Evolutionary conservation across 768 basidiomycete genomes (phyloP).

Genomic region (Mycena filopes): DNA sequence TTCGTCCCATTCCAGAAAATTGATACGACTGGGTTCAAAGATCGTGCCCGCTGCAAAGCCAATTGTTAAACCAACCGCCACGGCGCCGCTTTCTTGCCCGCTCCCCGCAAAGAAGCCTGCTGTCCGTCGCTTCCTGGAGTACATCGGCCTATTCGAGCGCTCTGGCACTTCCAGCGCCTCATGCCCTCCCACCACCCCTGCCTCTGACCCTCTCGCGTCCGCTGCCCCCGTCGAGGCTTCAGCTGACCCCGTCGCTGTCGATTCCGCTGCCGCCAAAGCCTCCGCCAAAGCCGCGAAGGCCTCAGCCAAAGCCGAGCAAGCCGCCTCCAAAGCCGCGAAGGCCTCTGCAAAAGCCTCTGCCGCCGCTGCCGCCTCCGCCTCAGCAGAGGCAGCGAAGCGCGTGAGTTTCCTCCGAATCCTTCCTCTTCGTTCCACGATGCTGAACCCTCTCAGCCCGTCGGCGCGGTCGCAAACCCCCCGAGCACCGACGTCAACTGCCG

Average conservation of each 20-base stretch:
- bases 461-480: conserved; percentile 21
- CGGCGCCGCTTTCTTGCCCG: conserved; percentile 4
- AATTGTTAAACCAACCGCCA: background rate
- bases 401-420: conserved; percentile 1
- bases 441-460: background rate
- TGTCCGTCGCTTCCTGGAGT: conserved; percentile 25
- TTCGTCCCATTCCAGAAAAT: no score
- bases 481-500: conserved; percentile 20
- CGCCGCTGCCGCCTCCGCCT: conserved; percentile 7
- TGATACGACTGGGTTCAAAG: no score
- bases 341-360: conserved; percentile 2
- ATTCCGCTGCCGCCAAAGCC: no score
- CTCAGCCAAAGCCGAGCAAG: conserved; percentile 10
- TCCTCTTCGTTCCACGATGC: background rate
- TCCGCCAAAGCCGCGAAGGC: background rate
- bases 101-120: conserved; percentile 3
- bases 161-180: background rate
- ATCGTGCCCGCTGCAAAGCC: conserved; percentile 7
- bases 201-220: conserved; percentile 1
- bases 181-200: background rate
- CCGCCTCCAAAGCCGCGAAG: conserved; percentile 22
- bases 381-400: conserved; percentile 19
- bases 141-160: conserved; percentile 15
- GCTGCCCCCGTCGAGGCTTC: background rate
- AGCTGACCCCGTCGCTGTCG: no score